Base-by-base conservation (phyloP, 257 asterid genomes). In the Petunia secreta region DNA sequence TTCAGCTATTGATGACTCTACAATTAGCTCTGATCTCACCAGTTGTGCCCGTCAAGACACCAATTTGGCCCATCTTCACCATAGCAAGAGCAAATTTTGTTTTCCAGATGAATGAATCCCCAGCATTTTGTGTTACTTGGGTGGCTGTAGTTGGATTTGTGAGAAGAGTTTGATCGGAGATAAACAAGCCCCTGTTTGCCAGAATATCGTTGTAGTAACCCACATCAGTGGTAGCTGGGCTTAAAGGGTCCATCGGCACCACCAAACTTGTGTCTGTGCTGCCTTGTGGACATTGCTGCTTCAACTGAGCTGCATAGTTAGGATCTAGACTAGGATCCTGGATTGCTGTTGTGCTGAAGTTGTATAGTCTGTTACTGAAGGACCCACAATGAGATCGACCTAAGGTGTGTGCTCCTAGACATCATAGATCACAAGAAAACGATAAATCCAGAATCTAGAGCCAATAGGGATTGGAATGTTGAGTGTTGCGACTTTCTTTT, bases 371-470 rank as follows among this genome's bases (percentile, higher is more conserved):
- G 82, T 81, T 73, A 2, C n/a, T 85, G 83, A 94, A 87, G 6
- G 94, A 83, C 1, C 85, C 7, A 86, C 98, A 94, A 41, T 91
- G 97, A 8, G 97, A 90, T 63, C 91, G 87, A 4, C 97, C 98
- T 15, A 92, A 41, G 0, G 97, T 90, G 88, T 94, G 97, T 3
- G 91, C 92, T 75, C 97, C 97, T 93, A 81, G 14, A 73, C 14
- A 73, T 73, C 34, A 50, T 9, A 73, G 11, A 50, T 73, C 11
- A 44, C 79, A 73, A 58, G 78, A 73, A 25, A 25, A 25, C 25
- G 25, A 25, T 25, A 25, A 25, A 25, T 25, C 25, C 25, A 25
- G 25, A 25, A 25, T 25, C 25, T 25, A 25, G 25, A 25, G 25
- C 25, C 25, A 25, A 25, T 25, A 25, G 25, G 25, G 25, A 25